Percentiles rank a stretch among this genome's conserved stretches.
Evolutionary conservation across 2,329 filamentous ascomycete species (phyloP).

Genomic region (Monilinia fructigena): DNA sequence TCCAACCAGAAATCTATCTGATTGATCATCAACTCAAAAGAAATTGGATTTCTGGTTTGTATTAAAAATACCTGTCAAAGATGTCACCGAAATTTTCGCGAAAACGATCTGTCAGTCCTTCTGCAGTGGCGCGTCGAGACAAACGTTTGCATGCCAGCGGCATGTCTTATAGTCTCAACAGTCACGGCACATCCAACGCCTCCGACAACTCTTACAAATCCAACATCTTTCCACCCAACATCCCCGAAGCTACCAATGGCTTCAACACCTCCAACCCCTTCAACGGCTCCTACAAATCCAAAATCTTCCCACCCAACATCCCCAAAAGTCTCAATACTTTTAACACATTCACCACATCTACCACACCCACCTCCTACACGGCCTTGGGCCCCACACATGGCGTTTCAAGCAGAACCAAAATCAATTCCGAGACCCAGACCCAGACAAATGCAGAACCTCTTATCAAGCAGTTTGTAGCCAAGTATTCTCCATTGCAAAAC

Average conservation of each 20-base stretch:
- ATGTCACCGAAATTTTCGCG: neutral
- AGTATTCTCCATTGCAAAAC: neutral
- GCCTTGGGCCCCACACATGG: neutral
- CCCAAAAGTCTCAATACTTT: too few species aligned
- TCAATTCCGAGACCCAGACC: neutral
- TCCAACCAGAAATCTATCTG: neutral
- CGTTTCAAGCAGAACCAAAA: neutral
- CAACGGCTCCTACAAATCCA: too few species aligned
- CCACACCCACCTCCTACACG: neutral
- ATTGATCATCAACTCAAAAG: neutral
- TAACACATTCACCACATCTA: too few species aligned
- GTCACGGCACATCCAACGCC: too few species aligned
- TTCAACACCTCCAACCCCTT: too few species aligned
- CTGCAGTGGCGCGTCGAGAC: neutral
- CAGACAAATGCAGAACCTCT: neutral
- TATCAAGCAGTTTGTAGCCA: neutral
- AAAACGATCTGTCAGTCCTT: slow-evolving; percentile 6
- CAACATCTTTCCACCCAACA: too few species aligned
- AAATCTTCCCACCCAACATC: too few species aligned
- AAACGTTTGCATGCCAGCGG: neutral
- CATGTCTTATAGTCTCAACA: neutral
- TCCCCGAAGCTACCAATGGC: too few species aligned
- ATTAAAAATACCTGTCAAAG: neutral
- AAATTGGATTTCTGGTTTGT: neutral
- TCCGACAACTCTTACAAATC: too few species aligned